Evolutionary conservation across 352 stramenopile genomes (phyloP).

Genomic region (Thraustochytrium sp.): DNA sequence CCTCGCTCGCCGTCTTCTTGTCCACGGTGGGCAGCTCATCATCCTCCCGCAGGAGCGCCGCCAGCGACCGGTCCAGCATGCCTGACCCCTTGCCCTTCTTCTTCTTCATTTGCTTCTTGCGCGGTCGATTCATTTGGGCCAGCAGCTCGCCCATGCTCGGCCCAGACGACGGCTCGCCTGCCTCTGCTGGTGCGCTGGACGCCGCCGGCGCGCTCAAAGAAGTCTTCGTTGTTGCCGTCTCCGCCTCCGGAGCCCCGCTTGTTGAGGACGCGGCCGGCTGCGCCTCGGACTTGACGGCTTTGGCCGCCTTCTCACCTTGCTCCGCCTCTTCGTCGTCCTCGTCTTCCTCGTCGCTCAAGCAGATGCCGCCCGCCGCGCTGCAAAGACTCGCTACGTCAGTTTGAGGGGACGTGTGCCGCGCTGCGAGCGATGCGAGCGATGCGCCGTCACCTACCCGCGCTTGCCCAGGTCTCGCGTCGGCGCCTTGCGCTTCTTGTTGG

Average conservation of each 20-base stretch:
- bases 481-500: neutral
- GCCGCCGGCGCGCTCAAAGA: neutral
- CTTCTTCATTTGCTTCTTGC: constrained; percentile 10
- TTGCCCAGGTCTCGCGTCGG: neutral
- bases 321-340: neutral
- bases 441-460: neutral
- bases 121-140: constrained; percentile 22
- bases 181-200: neutral
- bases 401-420: neutral
- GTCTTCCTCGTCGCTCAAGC: constrained; percentile 31
- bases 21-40: neutral
- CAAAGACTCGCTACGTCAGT: neutral
- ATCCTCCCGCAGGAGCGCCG: neutral
- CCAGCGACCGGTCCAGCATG: constrained; percentile 5
- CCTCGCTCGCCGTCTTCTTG: constrained; percentile 15
- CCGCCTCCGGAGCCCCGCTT: no score
- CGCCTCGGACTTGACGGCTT: no score
- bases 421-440: neutral
- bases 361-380: constrained; percentile 6
- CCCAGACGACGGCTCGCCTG: neutral
- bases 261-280: no score
- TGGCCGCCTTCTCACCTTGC: neutral
- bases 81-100: neutral
- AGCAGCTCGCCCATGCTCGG: neutral
- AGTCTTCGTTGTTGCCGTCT: no score